Percentiles rank a stretch among this genome's conserved stretches.
phyloP scores from a whole-genome alignment of 805 yeast species.

The Candida succiphila region DNA sequence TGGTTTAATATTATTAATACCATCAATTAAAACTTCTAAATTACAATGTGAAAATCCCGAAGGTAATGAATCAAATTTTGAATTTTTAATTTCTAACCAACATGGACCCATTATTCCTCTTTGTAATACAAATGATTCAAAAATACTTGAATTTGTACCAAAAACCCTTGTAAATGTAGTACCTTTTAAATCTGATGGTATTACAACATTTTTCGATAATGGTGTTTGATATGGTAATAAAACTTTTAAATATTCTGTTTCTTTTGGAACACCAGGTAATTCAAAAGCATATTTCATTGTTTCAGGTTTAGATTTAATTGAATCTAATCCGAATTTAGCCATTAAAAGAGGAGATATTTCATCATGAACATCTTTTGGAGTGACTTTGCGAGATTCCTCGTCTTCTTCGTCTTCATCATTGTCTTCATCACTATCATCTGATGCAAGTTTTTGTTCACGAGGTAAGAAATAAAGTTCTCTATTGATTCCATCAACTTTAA shows the following conservation, averaged over 20 bases:
- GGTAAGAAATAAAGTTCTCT: conserved; percentile 79
- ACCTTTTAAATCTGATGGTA: conserved; percentile 63
- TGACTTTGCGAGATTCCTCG: conserved; percentile 21
- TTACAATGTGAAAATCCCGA: conserved; percentile 71
- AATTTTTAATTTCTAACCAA: conserved; percentile 72
- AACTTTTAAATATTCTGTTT: conserved; percentile 71
- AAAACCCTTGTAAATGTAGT: conserved; percentile 70
- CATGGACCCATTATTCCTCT: conserved; percentile 94
- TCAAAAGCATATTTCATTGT: conserved; percentile 84
- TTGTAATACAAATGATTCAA: conserved; percentile 80
- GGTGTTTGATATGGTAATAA: conserved; percentile 66
- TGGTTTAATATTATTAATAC: conserved; percentile 39
- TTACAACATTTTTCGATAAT: conserved; percentile 31
- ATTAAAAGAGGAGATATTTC: conserved; percentile 64
- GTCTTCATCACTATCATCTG: conserved; percentile 23
- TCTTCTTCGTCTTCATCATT: conserved; percentile 23
- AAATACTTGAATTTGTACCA: conserved; percentile 64
- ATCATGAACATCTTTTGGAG: conserved; percentile 61
- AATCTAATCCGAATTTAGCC: conserved; percentile 50
- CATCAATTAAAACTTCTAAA: conserved; percentile 54
- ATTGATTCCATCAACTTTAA: conserved; percentile 59
- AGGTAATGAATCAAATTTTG: conserved; percentile 46
- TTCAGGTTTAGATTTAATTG: conserved; percentile 62
- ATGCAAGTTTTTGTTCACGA: conserved; percentile 24
- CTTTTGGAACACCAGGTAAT: conserved; percentile 65